A percentile compares a stretch with the other conserved stretches of the same genome.
These are phyloP conservation scores for Fusarium miscanthi DNA, from an alignment of 2,329 filamentous ascomycete species.

Conservation along the genomic window DNA sequence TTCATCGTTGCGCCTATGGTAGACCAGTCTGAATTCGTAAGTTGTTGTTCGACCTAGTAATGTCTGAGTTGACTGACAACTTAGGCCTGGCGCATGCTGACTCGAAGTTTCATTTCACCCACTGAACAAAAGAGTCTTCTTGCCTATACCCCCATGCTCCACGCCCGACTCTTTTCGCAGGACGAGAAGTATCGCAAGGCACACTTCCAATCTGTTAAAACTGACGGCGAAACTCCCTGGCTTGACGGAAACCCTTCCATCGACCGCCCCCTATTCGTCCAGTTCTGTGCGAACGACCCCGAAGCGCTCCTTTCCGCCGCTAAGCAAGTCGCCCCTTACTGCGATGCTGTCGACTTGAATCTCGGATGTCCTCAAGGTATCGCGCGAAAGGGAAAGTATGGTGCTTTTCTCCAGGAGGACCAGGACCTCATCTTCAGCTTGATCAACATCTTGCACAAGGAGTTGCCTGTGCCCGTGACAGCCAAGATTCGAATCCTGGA, in stretches of 20 bases:
- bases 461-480: slow-evolving; percentile 86
- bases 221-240: slow-evolving; percentile 57
- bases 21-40: slow-evolving; percentile 95
- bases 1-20: slow-evolving; percentile 97
- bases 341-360: slow-evolving; percentile 95
- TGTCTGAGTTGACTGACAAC: slow-evolving; percentile 8
- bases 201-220: slow-evolving; percentile 78
- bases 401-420: slow-evolving; percentile 94
- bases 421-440: slow-evolving; percentile 84
- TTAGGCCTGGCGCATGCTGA: slow-evolving; percentile 95
- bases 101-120: slow-evolving; percentile 86
- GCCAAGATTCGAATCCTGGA: slow-evolving; percentile 95
- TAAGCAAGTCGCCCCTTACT: slow-evolving; percentile 81
- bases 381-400: slow-evolving; percentile 89
- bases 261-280: slow-evolving; percentile 92
- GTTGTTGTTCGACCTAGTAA: slow-evolving; percentile 48
- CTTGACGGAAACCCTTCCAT: slow-evolving; percentile 88
- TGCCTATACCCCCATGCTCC: slow-evolving; percentile 96
- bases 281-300: slow-evolving; percentile 93
- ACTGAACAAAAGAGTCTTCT: slow-evolving; percentile 74
- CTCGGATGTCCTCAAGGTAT: slow-evolving; percentile 97
- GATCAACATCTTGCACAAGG: slow-evolving; percentile 82
- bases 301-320: slow-evolving; percentile 84
- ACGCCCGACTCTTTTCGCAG: slow-evolving; percentile 88
- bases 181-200: slow-evolving; percentile 78